phyloP scores from a whole-genome alignment of 2,329 filamentous ascomycete genomes.

The Colletotrichum sansevieriae region DNA sequence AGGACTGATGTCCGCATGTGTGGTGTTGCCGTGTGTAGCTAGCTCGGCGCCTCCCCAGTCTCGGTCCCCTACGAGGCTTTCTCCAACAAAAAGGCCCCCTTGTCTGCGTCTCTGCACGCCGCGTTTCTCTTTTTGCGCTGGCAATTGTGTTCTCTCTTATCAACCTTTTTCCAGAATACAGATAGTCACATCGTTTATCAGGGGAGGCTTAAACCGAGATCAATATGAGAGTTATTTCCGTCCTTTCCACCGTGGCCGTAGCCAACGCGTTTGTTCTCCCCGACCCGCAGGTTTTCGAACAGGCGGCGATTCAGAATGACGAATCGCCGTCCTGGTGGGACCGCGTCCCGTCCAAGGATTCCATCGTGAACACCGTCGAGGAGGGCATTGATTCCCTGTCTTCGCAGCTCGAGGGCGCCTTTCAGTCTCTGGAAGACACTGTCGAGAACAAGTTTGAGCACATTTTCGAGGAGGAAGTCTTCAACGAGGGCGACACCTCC shows the following conservation, averaged over 20 bases:
- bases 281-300: slow-evolving; percentile 60
- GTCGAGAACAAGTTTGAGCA: slow-evolving; percentile 45
- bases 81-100: slow-evolving; percentile 21
- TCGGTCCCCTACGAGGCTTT: not conserved
- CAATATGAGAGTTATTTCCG: slow-evolving; percentile 60
- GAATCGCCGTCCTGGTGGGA: slow-evolving; percentile 47
- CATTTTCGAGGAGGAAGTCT: slow-evolving; percentile 37
- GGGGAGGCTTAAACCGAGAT: not conserved
- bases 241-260: slow-evolving; percentile 63
- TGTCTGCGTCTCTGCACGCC: not conserved
- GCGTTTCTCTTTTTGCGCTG: fast-evolving
- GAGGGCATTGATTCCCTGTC: slow-evolving; percentile 47
- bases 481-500: slow-evolving; percentile 53
- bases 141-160: not conserved
- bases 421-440: slow-evolving; percentile 50
- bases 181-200: not conserved
- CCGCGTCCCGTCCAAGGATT: slow-evolving; percentile 51
- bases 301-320: slow-evolving; percentile 53
- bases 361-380: slow-evolving; percentile 50
- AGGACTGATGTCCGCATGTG: slow-evolving; percentile 3
- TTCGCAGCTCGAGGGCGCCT: slow-evolving; percentile 47
- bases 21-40: not conserved
- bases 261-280: slow-evolving; percentile 66
- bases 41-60: slow-evolving; percentile 2
- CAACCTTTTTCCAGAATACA: slow-evolving; percentile 12